These are phyloP conservation scores for Naganishia friedmannii DNA, from an alignment of 768 basidiomycete genomes.

Conservation along the genomic window DNA sequence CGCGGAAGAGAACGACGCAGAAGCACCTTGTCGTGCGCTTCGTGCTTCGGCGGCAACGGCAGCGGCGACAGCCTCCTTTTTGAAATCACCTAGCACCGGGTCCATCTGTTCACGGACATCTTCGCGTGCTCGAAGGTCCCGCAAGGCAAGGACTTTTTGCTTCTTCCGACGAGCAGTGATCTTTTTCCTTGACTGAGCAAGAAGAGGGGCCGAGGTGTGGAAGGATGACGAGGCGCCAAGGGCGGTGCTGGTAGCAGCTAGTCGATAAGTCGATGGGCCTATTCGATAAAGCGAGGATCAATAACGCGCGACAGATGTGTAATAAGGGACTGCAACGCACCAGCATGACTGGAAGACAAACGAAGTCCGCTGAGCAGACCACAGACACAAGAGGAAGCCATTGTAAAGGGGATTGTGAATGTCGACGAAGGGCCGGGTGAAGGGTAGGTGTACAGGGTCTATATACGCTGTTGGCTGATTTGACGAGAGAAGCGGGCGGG, in stretches of 20 bases:
- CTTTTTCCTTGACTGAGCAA: constrained; percentile 36
- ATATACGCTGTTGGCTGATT: constrained; percentile 4
- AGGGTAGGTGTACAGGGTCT: not conserved
- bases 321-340: not conserved
- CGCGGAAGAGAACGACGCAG: not conserved
- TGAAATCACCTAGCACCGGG: constrained; percentile 74
- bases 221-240: constrained; percentile 33
- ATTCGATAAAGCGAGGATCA: too few relatives aligned
- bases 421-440: too few relatives aligned
- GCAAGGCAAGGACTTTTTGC: constrained; percentile 53
- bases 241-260: constrained; percentile 6
- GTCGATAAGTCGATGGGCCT: constrained; percentile 10
- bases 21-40: constrained; percentile 20
- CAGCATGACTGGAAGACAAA: constrained; percentile 7
- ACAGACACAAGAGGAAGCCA: constrained; percentile 13
- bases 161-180: constrained; percentile 48
- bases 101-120: constrained; percentile 59
- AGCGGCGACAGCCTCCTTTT: constrained; percentile 36
- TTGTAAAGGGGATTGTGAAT: not conserved
- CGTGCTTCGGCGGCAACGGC: constrained; percentile 23
- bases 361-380: constrained; percentile 3
- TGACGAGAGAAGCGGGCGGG: not conserved
- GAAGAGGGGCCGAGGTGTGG: constrained; percentile 33
- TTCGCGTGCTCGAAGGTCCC: constrained; percentile 54
- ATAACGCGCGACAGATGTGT: not conserved